Conservation (phyloP, 495 filamentous ascomycete species). For the Podospora tetraspora region DNA sequence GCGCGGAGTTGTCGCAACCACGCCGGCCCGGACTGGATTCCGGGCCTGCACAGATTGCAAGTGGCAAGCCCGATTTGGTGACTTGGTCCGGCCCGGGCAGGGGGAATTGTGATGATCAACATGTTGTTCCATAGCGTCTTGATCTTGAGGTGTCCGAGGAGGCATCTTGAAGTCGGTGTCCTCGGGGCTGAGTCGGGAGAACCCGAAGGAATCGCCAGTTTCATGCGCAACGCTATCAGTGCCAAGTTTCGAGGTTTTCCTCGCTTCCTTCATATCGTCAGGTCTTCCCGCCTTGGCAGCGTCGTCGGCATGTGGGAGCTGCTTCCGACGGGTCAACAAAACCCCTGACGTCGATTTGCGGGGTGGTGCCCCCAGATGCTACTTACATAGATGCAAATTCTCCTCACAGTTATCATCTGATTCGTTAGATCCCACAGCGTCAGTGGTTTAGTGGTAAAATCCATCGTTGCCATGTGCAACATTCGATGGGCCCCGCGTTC, state of each 20-base stretch:
- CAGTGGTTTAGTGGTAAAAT: background rate
- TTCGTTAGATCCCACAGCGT: background rate
- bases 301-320: background rate
- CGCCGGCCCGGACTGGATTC: background rate
- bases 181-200: background rate
- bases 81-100: background rate
- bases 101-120: background rate
- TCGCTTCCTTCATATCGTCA: background rate
- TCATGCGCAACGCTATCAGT: background rate
- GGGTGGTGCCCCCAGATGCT: too few relatives aligned
- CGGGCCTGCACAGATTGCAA: background rate
- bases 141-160: too few relatives aligned
- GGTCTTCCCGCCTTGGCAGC: background rate
- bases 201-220: background rate
- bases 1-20: background rate
- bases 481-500: constrained; percentile 48
- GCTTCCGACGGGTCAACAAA: background rate
- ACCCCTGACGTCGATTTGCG: background rate
- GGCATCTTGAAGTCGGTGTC: background rate
- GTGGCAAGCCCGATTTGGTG: background rate
- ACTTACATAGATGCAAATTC: background rate
- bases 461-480: background rate
- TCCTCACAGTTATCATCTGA: background rate
- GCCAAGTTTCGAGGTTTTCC: background rate
- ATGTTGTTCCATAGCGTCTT: too few relatives aligned